These are phyloP conservation scores for Physcomitrium patens DNA, from an alignment of 225 moss, liverwort and hornwort species.

Conservation along the genomic window DNA sequence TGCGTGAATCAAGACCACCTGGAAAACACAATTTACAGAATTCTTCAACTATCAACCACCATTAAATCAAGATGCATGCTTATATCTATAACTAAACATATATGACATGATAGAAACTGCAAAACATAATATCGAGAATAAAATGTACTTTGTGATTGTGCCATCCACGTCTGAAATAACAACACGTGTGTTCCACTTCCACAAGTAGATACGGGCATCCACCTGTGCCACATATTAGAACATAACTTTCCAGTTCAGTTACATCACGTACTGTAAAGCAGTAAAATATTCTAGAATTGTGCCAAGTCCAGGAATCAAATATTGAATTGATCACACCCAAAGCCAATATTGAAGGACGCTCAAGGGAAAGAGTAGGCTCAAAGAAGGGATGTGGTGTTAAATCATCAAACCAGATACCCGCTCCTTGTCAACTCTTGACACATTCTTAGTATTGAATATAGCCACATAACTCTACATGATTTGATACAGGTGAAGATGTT, in stretches of 20 bases:
- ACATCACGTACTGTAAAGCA: constrained; percentile 12
- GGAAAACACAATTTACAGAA: neutral
- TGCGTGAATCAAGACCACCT: neutral
- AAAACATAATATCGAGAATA: no score
- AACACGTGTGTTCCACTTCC: constrained; percentile 71
- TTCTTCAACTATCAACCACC: neutral
- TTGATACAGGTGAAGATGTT: constrained; percentile 6
- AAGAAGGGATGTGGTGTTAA: neutral
- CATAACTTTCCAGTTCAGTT: constrained; percentile 13
- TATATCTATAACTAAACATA: neutral
- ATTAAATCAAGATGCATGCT: neutral
- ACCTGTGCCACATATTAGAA: constrained; percentile 39
- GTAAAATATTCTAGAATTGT: neutral
- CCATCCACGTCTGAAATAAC: constrained; percentile 77
- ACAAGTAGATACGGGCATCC: constrained; percentile 65
- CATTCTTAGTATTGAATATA: neutral
- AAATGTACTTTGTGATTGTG: constrained; percentile 67
- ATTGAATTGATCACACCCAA: constrained; percentile 15
- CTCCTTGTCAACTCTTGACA: neutral
- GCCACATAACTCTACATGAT: constrained; percentile 5
- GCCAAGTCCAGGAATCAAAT: neutral
- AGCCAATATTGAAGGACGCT: neutral
- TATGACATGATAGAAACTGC: no score
- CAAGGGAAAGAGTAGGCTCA: constrained; percentile 4
- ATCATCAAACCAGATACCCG: neutral